Evolutionary conservation across 352 stramenopile genomes (phyloP).

Genomic region (Thalassiosira hispida): DNA sequence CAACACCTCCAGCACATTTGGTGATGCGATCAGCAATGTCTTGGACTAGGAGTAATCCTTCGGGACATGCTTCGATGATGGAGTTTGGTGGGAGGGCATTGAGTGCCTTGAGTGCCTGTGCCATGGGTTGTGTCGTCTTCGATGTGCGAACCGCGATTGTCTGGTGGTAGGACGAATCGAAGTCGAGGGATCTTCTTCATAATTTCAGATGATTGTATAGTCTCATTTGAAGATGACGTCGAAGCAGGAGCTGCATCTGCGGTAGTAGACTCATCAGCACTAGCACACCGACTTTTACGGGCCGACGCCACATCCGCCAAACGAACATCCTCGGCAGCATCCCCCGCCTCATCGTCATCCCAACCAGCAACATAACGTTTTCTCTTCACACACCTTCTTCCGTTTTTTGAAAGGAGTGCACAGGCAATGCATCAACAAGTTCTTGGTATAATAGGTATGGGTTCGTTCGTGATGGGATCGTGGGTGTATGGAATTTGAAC

Average conservation of each 20-base stretch:
- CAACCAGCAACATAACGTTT: conserved; percentile 88
- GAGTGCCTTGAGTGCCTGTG: conserved; percentile 17
- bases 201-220: neutral
- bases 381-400: conserved; percentile 90
- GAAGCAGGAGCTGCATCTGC: too few species aligned
- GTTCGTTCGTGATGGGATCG: conserved; percentile 85
- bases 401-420: conserved; percentile 96
- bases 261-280: conserved; percentile 21
- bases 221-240: neutral
- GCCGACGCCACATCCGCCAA: conserved; percentile 19
- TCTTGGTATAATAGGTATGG: conserved; percentile 91
- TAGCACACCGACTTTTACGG: conserved; percentile 22
- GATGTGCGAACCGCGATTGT: conserved; percentile 55
- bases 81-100: conserved; percentile 83
- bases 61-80: conserved; percentile 93
- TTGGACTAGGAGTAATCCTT: conserved; percentile 90
- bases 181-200: conserved; percentile 86
- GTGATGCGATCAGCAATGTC: conserved; percentile 91
- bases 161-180: conserved; percentile 92
- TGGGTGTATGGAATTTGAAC: conserved; percentile 26
- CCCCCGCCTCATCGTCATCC: conserved; percentile 68
- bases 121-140: conserved; percentile 24
- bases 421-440: conserved; percentile 93
- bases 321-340: conserved; percentile 33
- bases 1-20: conserved; percentile 85